Evolutionary conservation across 495 filamentous ascomycete genomes (phyloP).

Genomic region (Schizothecium vesticola): DNA sequence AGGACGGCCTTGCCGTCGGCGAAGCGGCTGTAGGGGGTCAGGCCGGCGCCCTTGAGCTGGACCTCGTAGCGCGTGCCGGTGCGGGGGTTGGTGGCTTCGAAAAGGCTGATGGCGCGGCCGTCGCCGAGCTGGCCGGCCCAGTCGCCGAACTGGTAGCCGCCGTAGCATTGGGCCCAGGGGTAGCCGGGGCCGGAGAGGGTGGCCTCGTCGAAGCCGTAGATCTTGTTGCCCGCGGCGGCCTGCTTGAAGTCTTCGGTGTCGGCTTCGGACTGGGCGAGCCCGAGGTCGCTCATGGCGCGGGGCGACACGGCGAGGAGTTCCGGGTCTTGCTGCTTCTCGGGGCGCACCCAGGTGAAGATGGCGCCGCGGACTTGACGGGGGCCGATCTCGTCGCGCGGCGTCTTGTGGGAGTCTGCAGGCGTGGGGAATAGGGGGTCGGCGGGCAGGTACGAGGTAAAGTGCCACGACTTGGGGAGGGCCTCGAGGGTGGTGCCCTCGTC

Average conservation of each 20-base stretch:
- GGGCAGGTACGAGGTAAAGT: constrained; percentile 73
- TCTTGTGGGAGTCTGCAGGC: constrained; percentile 70
- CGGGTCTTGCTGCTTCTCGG: constrained; percentile 60
- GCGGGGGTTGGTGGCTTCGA: constrained; percentile 75
- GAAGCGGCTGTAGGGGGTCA: constrained; percentile 91
- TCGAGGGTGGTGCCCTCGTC: constrained; percentile 43
- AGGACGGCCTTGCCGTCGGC: constrained; percentile 97
- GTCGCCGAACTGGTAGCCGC: constrained; percentile 76
- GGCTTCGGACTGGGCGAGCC: constrained; percentile 60
- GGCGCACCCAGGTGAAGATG: constrained; percentile 84
- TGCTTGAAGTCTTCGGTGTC: constrained; percentile 68
- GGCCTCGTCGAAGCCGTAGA: constrained; percentile 55
- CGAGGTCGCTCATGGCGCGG: constrained; percentile 72
- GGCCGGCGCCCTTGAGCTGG: constrained; percentile 88
- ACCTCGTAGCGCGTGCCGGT: constrained; percentile 76
- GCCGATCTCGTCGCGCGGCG: constrained; percentile 66
- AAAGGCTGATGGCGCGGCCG: constrained; percentile 88
- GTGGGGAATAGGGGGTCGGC: constrained; percentile 76
- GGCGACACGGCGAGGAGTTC: constrained; percentile 77
- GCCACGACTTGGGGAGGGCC: constrained; percentile 79
- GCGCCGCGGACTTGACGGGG: constrained; percentile 83
- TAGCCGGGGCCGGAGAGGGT: constrained; percentile 67
- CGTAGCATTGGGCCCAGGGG: constrained; percentile 98
- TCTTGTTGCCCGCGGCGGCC: constrained; percentile 72
- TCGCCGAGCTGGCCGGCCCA: constrained; percentile 98